Conservation (phyloP, 2,329 filamentous ascomycete species). For the Botryotinia convoluta region DNA sequence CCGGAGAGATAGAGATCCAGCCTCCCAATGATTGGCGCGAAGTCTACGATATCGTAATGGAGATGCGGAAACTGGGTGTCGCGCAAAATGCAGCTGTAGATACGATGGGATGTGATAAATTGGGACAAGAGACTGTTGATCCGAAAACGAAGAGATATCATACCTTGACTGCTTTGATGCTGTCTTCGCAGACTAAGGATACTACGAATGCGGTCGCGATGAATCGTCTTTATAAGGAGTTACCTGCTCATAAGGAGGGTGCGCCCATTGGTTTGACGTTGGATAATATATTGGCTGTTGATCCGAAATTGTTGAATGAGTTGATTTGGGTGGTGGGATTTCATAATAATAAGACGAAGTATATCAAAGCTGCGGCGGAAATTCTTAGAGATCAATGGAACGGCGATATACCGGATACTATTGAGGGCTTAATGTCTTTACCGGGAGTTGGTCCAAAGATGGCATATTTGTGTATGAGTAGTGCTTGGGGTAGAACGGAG, state of each 20-base stretch:
- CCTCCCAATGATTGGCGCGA: conserved; percentile 80
- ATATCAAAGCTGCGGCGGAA: conserved; percentile 62
- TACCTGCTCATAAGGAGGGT: conserved; percentile 43
- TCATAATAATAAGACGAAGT: conserved; percentile 72
- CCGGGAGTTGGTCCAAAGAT: conserved; percentile 75
- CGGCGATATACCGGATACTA: conserved; percentile 65
- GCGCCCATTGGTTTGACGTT: conserved; percentile 53
- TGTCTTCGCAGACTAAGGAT: conserved; percentile 73
- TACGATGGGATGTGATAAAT: conserved; percentile 61
- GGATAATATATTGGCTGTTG: conserved; percentile 59
- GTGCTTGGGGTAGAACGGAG: conserved; percentile 64
- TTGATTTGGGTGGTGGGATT: conserved; percentile 69
- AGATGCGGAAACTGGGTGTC: conserved; percentile 64
- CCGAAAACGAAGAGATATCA: conserved; percentile 54
- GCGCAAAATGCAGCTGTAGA: conserved; percentile 82
- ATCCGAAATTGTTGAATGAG: conserved; percentile 57
- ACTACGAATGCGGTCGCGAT: conserved; percentile 69
- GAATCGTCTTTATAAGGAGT: conserved; percentile 59
- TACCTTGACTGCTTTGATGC: conserved; percentile 67
- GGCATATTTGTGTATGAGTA: conserved; percentile 68
- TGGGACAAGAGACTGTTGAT: conserved; percentile 15
- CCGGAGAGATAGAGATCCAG: conserved; percentile 43
- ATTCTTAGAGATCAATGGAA: conserved; percentile 59
- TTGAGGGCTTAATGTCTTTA: conserved; percentile 60
- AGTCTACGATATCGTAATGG: conserved; percentile 72